Conservation (phyloP, 2,329 filamentous ascomycete species). For the Pyrenophora teres region DNA sequence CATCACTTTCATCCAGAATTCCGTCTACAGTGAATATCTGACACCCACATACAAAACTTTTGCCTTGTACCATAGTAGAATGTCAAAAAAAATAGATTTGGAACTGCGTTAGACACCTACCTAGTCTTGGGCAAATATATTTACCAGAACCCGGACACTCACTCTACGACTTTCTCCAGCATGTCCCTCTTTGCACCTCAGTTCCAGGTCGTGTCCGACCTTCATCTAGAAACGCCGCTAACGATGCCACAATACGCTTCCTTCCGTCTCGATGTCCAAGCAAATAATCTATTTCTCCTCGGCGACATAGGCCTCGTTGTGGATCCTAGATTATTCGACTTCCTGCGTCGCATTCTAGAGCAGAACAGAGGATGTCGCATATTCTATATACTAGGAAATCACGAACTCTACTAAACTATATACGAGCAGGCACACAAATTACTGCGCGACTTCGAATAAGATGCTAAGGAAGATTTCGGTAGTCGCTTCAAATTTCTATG, state of each 20-base stretch:
- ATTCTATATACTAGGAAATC: slow-evolving; percentile 30
- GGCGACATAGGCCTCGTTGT: slow-evolving; percentile 24
- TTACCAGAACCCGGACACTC: too few relatives aligned
- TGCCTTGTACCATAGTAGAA: too few relatives aligned
- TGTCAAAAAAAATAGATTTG: too few relatives aligned
- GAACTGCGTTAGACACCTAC: too few relatives aligned
- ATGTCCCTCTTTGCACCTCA: slow-evolving; percentile 14
- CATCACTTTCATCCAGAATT: too few relatives aligned
- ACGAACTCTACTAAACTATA: slow-evolving; percentile 19
- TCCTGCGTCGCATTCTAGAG: slow-evolving; percentile 14
- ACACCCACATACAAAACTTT: too few relatives aligned
- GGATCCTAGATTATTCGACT: slow-evolving; percentile 19
- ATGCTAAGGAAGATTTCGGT: slow-evolving; percentile 3
- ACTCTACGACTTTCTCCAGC: background rate
- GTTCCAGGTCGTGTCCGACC: slow-evolving; percentile 28
- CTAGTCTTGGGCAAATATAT: too few relatives aligned
- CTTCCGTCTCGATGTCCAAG: slow-evolving; percentile 12
- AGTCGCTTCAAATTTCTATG: slow-evolving; percentile 24
- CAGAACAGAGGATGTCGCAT: slow-evolving; percentile 4
- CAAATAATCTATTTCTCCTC: slow-evolving; percentile 18
- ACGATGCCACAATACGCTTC: slow-evolving; percentile 12
- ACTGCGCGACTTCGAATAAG: slow-evolving; percentile 18
- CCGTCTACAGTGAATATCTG: too few relatives aligned
- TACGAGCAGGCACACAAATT: background rate
- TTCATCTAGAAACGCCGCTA: slow-evolving; percentile 26